Evolutionary conservation across 495 filamentous ascomycete species (phyloP), one percentile per base, ranked within the genome.

Genomic region (Neurospora pannonica): DNA sequence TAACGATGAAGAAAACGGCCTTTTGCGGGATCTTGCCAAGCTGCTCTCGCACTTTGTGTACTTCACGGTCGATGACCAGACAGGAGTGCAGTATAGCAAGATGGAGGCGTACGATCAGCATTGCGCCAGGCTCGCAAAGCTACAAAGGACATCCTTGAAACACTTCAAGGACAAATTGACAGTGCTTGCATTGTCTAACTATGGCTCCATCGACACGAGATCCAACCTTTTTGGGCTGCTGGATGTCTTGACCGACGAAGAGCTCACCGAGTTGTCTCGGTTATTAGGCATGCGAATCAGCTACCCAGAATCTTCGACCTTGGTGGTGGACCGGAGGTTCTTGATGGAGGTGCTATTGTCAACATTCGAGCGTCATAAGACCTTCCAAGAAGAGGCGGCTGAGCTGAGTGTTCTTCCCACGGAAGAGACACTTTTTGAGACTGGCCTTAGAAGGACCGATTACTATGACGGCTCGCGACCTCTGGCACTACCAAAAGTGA

Each of bases 31-130:
- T 74, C 88, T 97, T 24, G 90, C 89, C 79, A 83, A 87, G 7
- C 86, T 99, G 21, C 84, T 98, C 28, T 88, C 89, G 42, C 96
- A 98, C 81, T 99, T 94, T 81, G 87, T 90, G 8, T 85, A 92
- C 75, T 99, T 99, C 78, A 90, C 93, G 1, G 91, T 98, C 72
- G 93, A 99, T 79, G 97, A 98, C 79, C 92, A 97, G 77, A 93
- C 90, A 3, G 95, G 95, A 4, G 87, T 89, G 60, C 90, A 96
- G 79, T 84, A 93, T 60, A 91, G 87, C 42, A 86, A 85, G 13
- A 87, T 90, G 48, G 90, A 95, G 78, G 89, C 93, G 71, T 93
- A 95, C 75, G 92, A 97, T 73, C 82, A 84, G 24, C 95, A 97
- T 81, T 95, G 91, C 80, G 88, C 87, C 36, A 84, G 86, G 39